Evolutionary conservation across 1,284 basidiomycete species (phyloP), one percentile per base, ranked within the genome.

Genomic region (Entoloma clypeatum): DNA sequence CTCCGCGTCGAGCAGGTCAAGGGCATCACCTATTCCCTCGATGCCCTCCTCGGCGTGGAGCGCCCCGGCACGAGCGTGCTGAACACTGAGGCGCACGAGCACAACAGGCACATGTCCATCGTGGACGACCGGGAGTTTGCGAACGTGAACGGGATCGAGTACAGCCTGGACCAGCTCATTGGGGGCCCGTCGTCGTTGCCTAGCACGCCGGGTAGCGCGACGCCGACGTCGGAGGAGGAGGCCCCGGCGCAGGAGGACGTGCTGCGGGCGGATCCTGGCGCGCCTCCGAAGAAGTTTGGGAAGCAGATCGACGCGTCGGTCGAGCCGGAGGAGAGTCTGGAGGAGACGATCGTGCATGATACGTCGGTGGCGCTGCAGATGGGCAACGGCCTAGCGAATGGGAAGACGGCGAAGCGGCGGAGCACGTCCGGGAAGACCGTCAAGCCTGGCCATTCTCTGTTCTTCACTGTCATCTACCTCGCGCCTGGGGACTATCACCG

Each of bases 401-500:
- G 74, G 23, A 65, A 69, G 16, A 57, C 58, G 6, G 19, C 45
- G 22, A 43, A 37, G 7, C 61, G 59, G 18, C 59, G 65, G 29
- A 74, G 68, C 39, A 64, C 69, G 21, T 73, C 68, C 5, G 68
- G 68, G 13, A 68, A 67, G 26, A 66, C 61, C 33, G 68, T 79
- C 29, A 76, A 77, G 52, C 74, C 79, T 3, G 88, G 86, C 9
- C 86, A 95, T 60, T 77, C 82, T 35, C 78, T 98, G 26, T 95
- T 82, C 69, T 99, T 98, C 64, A 72, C 86, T 32, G 95, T 99
- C 55, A 86, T 99, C 52, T 99, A 99, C 68, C 86, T 99, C 41
- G 95, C 95, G 1, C 95, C 95, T 0, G 96, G 96, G 1, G 96
- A 99, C 64, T 99, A 99, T 63, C 95, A 99, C 60, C 82, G 93